Evolutionary conservation across 495 filamentous ascomycete species (phyloP).

Genomic region (Glonium stellatum): DNA sequence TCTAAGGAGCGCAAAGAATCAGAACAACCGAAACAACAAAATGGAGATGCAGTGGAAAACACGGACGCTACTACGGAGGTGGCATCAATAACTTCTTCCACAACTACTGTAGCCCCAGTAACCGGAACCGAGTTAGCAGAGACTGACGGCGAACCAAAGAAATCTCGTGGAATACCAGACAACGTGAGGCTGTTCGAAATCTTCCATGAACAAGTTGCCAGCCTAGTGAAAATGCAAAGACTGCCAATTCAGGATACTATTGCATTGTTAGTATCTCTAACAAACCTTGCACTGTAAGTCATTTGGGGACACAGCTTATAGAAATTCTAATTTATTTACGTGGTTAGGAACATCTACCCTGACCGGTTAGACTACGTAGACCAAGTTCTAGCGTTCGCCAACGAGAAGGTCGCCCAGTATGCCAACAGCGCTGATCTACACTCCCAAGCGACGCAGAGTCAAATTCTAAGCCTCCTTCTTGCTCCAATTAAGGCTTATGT

Average conservation of each 20-base stretch:
- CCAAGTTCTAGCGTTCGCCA: constrained; percentile 83
- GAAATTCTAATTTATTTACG: constrained; percentile 11
- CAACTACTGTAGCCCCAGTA: constrained; percentile 24
- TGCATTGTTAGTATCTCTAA: constrained; percentile 81
- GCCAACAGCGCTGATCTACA: constrained; percentile 91
- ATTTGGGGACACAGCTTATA: neutral
- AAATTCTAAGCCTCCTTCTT: constrained; percentile 78
- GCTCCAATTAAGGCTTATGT: constrained; percentile 83
- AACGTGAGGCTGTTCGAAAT: constrained; percentile 92
- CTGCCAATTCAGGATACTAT: constrained; percentile 92
- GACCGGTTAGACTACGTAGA: constrained; percentile 90
- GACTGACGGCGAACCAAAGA: constrained; percentile 39
- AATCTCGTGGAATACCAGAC: constrained; percentile 65
- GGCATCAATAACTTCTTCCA: constrained; percentile 12
- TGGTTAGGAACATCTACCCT: constrained; percentile 73
- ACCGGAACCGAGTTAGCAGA: constrained; percentile 34
- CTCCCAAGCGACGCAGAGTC: constrained; percentile 77
- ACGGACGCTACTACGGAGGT: constrained; percentile 22
- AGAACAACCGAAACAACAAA: constrained; percentile 37
- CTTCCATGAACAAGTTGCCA: constrained; percentile 93
- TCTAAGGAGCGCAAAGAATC: constrained; percentile 49
- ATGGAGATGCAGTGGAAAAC: constrained; percentile 43
- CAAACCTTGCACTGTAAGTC: constrained; percentile 73
- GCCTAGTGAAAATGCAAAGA: constrained; percentile 81
- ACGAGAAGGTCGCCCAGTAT: constrained; percentile 79